Evolutionary conservation across 2,329 filamentous ascomycete species (phyloP).

Genomic region (Parafenestella ontariensis): DNA sequence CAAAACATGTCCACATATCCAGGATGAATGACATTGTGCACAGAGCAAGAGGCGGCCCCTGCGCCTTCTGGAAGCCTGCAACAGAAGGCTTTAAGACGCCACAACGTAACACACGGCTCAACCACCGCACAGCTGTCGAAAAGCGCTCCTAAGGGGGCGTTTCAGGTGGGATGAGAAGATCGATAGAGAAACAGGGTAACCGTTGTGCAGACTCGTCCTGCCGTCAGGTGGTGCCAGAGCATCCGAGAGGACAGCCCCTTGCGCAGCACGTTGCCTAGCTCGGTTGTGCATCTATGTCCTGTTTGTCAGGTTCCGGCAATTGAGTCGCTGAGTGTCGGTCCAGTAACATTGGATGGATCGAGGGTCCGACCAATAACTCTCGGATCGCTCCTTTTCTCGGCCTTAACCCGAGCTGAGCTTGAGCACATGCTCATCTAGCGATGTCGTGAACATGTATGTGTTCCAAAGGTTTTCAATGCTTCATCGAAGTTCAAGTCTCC

Average conservation of each 20-base stretch:
- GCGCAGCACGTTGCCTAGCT: slow-evolving; percentile 7
- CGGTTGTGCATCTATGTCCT: background rate
- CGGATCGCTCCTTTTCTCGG: background rate
- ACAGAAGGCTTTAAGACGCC: slow-evolving; percentile 9
- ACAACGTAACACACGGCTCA: background rate
- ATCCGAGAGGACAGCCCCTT: slow-evolving; percentile 9
- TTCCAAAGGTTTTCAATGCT: background rate
- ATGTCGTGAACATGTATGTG: background rate
- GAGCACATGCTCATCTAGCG: background rate
- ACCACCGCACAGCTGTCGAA: background rate
- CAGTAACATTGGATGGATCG: background rate
- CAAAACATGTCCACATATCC: background rate
- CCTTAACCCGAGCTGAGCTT: background rate
- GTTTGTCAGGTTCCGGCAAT: background rate
- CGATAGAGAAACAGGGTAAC: slow-evolving; percentile 1
- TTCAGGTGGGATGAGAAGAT: slow-evolving; percentile 9
- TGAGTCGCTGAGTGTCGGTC: background rate
- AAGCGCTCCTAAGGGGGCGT: slow-evolving; percentile 3
- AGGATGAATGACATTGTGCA: background rate
- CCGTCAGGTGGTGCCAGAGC: slow-evolving; percentile 6
- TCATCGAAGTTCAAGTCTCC: background rate
- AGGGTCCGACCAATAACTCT: background rate
- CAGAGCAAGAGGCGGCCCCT: slow-evolving; percentile 5
- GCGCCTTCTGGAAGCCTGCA: slow-evolving; percentile 21
- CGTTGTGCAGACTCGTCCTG: slow-evolving; percentile 5